Conservation (phyloP, 169 alveolate genomes). For the Hepatocystis sp. region DNA sequence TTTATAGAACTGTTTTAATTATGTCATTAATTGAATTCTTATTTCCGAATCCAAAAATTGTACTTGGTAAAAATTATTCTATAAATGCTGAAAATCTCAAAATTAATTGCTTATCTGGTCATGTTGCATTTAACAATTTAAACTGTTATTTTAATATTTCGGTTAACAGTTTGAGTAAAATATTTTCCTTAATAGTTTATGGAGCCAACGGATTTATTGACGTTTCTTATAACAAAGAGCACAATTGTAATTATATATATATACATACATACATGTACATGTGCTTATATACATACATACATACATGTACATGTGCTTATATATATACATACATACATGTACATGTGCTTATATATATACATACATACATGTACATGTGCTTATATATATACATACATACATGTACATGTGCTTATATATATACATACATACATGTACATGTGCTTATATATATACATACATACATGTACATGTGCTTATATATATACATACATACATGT, state of each 20-base stretch:
- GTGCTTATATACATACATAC: background rate
- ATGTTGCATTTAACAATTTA: slow-evolving; percentile 25
- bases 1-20: slow-evolving; percentile 33
- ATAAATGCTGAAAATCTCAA: slow-evolving; percentile 12
- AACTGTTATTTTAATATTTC: slow-evolving; percentile 46
- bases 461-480: too few species aligned
- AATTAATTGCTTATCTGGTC: slow-evolving; percentile 30
- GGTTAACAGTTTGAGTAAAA: slow-evolving; percentile 22
- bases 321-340: background rate
- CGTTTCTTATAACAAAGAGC: slow-evolving; percentile 56
- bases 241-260: slow-evolving; percentile 49
- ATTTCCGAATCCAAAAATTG: slow-evolving; percentile 36
- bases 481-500: too few species aligned
- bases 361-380: background rate
- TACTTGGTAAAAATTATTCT: slow-evolving; percentile 28
- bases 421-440: background rate
- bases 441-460: background rate
- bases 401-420: too few species aligned
- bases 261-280: too few species aligned
- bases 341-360: too few species aligned
- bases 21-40: slow-evolving; percentile 51
- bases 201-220: slow-evolving; percentile 55
- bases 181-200: slow-evolving; percentile 31
- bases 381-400: background rate
- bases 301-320: background rate